A percentile compares a stretch with the other conserved stretches of the same genome.
phyloP scores from a whole-genome alignment of 1,139 yeast species.

The Suhomyces choctaworum region DNA sequence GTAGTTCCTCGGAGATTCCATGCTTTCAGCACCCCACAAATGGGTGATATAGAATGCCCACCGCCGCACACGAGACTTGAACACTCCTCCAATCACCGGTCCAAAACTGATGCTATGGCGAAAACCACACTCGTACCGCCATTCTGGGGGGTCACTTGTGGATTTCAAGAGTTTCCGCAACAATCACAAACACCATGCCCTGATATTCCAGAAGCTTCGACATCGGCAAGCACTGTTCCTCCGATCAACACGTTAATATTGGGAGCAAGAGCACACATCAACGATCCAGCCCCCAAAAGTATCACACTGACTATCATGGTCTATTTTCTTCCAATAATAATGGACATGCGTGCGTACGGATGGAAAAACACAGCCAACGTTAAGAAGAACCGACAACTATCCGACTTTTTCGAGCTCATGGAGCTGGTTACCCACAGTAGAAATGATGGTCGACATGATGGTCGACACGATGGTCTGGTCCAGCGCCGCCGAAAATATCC shows the following conservation, averaged over 20 bases:
- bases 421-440: slow-evolving; percentile 40
- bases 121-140: slow-evolving; percentile 23
- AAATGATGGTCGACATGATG: too few relatives aligned
- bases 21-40: too few relatives aligned
- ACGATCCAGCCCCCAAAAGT: slow-evolving; percentile 63
- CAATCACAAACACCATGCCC: slow-evolving; percentile 27
- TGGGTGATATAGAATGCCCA: slow-evolving; percentile 77
- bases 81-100: slow-evolving; percentile 30
- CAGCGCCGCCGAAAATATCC: slow-evolving; percentile 39
- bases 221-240: slow-evolving; percentile 38
- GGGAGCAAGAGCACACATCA: slow-evolving; percentile 42
- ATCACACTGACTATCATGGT: slow-evolving; percentile 23
- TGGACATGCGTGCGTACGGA: slow-evolving; percentile 51
- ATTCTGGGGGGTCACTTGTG: slow-evolving; percentile 26
- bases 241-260: slow-evolving; percentile 40
- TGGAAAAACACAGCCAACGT: slow-evolving; percentile 37
- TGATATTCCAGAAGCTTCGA: slow-evolving; percentile 40
- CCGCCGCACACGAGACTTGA: slow-evolving; percentile 57
- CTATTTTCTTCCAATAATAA: slow-evolving; percentile 36
- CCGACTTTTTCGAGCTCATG: slow-evolving; percentile 28
- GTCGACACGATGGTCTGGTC: slow-evolving; percentile 46
- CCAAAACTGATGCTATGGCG: slow-evolving; percentile 27
- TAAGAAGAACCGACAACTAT: slow-evolving; percentile 29
- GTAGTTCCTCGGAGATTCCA: too few relatives aligned
- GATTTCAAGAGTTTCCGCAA: slow-evolving; percentile 32